phyloP scores from a whole-genome alignment of 305 asterid genomes.

The Plantago lanceolata region DNA sequence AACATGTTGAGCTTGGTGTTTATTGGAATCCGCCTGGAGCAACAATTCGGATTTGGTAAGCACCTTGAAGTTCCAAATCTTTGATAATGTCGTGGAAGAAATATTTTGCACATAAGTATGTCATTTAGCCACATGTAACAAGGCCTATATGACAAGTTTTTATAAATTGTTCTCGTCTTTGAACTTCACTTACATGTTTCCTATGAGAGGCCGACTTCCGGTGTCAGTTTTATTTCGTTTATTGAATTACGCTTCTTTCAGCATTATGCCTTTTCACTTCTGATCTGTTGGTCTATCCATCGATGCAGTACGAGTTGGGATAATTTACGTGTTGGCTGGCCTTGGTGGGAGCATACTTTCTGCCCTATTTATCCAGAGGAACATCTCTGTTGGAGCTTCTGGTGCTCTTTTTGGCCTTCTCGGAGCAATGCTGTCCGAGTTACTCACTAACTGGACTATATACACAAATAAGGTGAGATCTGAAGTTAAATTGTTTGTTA shows the following conservation, averaged over 20 bases:
- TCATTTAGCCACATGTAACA: neutral
- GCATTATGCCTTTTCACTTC: conserved; percentile 1
- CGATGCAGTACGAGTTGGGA: conserved; percentile 72
- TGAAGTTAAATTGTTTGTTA: conserved; percentile 1
- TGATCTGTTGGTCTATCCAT: conserved; percentile 14
- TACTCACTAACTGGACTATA: conserved; percentile 86
- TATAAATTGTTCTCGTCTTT: neutral
- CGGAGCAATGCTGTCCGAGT: conserved; percentile 84
- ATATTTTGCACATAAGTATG: neutral
- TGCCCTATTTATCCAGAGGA: conserved; percentile 59
- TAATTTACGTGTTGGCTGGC: conserved; percentile 68
- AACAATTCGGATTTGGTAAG: conserved; percentile 91
- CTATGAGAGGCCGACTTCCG: neutral
- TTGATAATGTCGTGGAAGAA: too few relatives aligned
- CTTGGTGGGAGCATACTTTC: conserved; percentile 84
- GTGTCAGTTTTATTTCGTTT: neutral
- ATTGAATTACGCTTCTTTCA: too few relatives aligned
- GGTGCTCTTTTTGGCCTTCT: conserved; percentile 92
- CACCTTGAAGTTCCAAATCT: conserved; percentile 16
- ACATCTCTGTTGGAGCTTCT: conserved; percentile 87
- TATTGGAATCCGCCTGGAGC: conserved; percentile 90
- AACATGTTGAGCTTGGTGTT: conserved; percentile 88
- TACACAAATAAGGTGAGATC: conserved; percentile 66
- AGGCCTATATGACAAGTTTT: neutral
- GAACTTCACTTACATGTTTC: too few relatives aligned